Evolutionary conservation across 805 yeast genomes (phyloP).

Genomic region (Kazachstania africana): DNA sequence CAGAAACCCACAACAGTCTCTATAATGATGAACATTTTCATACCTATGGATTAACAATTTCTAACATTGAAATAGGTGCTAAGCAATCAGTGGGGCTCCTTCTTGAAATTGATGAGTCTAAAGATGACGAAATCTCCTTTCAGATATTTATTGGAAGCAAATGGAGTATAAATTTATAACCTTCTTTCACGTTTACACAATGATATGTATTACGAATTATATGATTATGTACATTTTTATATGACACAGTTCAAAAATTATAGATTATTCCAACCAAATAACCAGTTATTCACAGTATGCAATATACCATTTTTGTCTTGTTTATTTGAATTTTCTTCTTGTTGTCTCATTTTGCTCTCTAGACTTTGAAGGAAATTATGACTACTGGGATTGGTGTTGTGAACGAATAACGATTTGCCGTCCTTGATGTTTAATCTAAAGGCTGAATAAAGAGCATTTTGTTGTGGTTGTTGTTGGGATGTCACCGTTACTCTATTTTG

Average conservation of each 20-base stretch:
- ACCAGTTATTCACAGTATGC: conserved; percentile 32
- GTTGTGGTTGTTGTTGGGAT: too few relatives aligned
- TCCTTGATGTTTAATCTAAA: conserved; percentile 29
- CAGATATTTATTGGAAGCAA: conserved; percentile 5
- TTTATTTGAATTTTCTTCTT: conserved; percentile 10
- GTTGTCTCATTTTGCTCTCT: conserved; percentile 22
- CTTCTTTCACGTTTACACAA: neutral
- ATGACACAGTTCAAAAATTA: conserved; percentile 4
- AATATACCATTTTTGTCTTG: conserved; percentile 12
- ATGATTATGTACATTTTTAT: neutral
- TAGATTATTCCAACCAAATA: conserved; percentile 47
- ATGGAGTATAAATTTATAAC: too few relatives aligned
- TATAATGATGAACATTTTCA: conserved; percentile 6
- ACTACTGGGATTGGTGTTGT: conserved; percentile 13
- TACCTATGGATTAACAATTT: conserved; percentile 9
- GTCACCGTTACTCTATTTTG: neutral
- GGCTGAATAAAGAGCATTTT: too few relatives aligned
- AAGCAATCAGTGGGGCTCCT: conserved; percentile 5
- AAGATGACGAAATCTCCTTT: neutral
- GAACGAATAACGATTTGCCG: conserved; percentile 32
- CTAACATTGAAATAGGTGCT: conserved; percentile 4
- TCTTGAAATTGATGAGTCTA: conserved; percentile 10
- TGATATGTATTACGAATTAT: neutral
- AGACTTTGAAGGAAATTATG: conserved; percentile 19
- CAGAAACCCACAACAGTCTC: conserved; percentile 7